Evolutionary conservation across 805 yeast species (phyloP), one percentile per base, ranked within the genome.

Genomic region (Metschnikowia proteae): DNA sequence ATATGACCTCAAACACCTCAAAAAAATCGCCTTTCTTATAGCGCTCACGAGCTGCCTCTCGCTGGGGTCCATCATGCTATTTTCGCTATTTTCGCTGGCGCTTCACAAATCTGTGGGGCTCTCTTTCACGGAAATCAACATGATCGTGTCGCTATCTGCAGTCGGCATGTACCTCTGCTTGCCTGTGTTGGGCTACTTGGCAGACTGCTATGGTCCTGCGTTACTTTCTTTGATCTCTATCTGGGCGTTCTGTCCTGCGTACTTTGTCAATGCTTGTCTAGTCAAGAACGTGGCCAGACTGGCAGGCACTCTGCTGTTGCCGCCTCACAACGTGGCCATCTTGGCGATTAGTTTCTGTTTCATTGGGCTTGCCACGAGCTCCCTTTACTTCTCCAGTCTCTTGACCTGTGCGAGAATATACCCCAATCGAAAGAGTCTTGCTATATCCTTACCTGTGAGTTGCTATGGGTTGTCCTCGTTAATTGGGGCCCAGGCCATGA

Each of bases 361-460:
- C 43, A 78, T 86, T 50, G 94, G 94, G 0, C 68, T 80, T 51
- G 88, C 89, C 9, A 86, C 94, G 0, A 82, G 89, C 6, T 73
- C 89, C 6, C 70, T 86, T 36, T 86, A 83, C 65, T 86, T 86
- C 60, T 78, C 86, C 52, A 79, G 88, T 40, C 67, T 86, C 52
- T 65, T 86, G 29, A 86, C 95, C 1, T 88, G 96, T 68, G 95
- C 97, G 2, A 83, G 86, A 58, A 78, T 90, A n/a, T 87, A 82
- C 60, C 95, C 96, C 0, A 71, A 80, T 35, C 74, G 76, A 42
- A 87, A 88, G 50, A 85, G 96, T 2, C 66, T 92, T 47, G 86
- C 96, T 30, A 88, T 92, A 38, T 85, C 95, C 46, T 76, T 86
- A 39, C 99, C 99, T 0, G 91, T 92, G 2, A 80, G 96, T 0